phyloP scores from a whole-genome alignment of 139 green algal genomes.

The Tetradesmus lagerheimii region DNA sequence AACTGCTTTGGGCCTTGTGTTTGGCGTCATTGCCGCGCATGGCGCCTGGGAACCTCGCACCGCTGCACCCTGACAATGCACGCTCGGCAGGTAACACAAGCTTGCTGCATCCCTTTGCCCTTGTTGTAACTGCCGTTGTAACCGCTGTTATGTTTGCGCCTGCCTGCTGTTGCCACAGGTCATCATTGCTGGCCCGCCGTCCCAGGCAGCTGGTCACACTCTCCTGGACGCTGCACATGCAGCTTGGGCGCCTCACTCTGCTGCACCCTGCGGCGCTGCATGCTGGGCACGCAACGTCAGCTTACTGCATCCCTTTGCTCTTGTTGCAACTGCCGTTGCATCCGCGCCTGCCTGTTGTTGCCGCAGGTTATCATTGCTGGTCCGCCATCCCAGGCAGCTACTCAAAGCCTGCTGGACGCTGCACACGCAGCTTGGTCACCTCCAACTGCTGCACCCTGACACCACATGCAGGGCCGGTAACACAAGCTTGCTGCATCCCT shows the following conservation, averaged over 20 bases:
- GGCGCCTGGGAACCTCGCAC: constrained; percentile 62
- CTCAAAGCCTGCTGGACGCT: constrained; percentile 76
- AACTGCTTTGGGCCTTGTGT: too few relatives aligned
- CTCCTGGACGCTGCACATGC: constrained; percentile 77
- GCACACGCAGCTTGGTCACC: constrained; percentile 60
- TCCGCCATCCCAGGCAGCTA: constrained; percentile 41
- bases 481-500: neutral
- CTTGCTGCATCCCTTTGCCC: neutral
- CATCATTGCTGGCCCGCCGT: constrained; percentile 65
- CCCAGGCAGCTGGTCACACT: constrained; percentile 52
- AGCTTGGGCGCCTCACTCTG: constrained; percentile 61
- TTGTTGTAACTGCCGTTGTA: neutral
- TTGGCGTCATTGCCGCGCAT: too few relatives aligned
- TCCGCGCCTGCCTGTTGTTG: neutral
- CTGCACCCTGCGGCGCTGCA: constrained; percentile 59
- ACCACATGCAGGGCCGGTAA: neutral
- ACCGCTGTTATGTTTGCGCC: neutral
- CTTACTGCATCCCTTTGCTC: neutral
- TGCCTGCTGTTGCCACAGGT: constrained; percentile 57
- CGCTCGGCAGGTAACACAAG: neutral
- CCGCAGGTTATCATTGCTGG: constrained; percentile 77
- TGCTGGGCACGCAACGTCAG: neutral
- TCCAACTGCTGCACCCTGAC: constrained; percentile 70
- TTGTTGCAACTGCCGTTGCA: neutral
- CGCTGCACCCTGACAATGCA: constrained; percentile 61